A percentile compares a stretch with the other conserved stretches of the same genome.
Evolutionary conservation across 1,284 basidiomycete genomes (phyloP).

Genomic region (Apiotrichum montevideense): DNA sequence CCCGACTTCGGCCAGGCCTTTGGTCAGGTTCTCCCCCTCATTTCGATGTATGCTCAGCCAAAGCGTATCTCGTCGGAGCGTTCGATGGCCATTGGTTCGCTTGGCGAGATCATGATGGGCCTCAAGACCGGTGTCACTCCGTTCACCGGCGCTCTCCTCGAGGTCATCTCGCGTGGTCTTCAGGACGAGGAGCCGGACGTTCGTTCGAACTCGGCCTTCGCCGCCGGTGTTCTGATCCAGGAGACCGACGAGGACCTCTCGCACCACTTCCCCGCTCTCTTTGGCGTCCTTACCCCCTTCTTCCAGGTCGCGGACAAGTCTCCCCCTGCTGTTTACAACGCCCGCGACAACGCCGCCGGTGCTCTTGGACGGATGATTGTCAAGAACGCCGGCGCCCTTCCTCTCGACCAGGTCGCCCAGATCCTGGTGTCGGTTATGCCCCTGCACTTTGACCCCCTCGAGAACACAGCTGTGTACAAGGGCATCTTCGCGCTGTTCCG

Average conservation of each 20-base stretch:
- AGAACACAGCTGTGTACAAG: conserved; percentile 84
- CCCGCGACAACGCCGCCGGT: conserved; percentile 92
- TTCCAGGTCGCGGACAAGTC: conserved; percentile 60
- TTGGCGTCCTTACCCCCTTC: conserved; percentile 72
- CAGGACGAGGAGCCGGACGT: conserved; percentile 84
- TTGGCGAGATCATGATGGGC: conserved; percentile 92
- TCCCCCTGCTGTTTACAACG: conserved; percentile 62
- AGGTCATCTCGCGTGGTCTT: conserved; percentile 74
- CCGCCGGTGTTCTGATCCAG: conserved; percentile 84
- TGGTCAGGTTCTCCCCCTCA: conserved; percentile 76
- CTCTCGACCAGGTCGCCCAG: conserved; percentile 79
- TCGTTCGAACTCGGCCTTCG: conserved; percentile 93
- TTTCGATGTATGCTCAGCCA: conserved; percentile 87
- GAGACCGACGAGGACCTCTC: conserved; percentile 78
- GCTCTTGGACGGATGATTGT: conserved; percentile 83
- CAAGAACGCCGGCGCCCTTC: conserved; percentile 73
- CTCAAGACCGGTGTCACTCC: conserved; percentile 83
- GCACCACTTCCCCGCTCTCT: conserved; percentile 70
- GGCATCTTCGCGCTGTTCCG: conserved; percentile 85
- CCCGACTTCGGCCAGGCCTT: conserved; percentile 81
- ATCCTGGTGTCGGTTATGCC: conserved; percentile 77
- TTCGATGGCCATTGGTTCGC: conserved; percentile 84
- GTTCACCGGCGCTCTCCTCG: conserved; percentile 69
- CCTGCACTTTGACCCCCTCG: conserved; percentile 78
- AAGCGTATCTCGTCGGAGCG: conserved; percentile 83